Evolutionary conservation across 164 flowering plant genomes (phyloP), one percentile per base, ranked within the genome.

Genomic region (Vitis rupestris): DNA sequence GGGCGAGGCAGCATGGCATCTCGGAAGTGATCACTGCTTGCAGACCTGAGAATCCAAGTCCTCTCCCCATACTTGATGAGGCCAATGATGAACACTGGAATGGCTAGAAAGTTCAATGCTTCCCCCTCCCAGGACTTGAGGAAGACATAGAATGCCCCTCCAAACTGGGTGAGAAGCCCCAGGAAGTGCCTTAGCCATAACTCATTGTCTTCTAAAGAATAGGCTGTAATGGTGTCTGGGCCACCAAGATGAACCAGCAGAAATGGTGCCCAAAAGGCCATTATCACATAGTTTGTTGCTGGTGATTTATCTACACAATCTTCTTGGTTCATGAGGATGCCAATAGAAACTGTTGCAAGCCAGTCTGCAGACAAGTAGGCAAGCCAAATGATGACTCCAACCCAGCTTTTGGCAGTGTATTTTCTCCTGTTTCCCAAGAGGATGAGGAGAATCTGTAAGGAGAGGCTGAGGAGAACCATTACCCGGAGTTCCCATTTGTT

Each of bases 331-430:
- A 57, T 59, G 48, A 75, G 63, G 3, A 65, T 30, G 0, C 74
- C 74, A 9, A 81, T 79, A 15, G 82, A 72, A 7, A 81, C 54
- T 5, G 72, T 72, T 19, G 87, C 81, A 0, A 76, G 63, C 66
- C 62, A 69, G 23, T 83, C 84, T 0, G 84, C 84, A 19, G 64
- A n/a, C 47, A 81, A 55, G 65, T 81, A 83, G 17, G 80, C 72
- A 31, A 55, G 49, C 84, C 87, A 81, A 4, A 77, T 56, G 2
- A 51, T n/a, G 47, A 72, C 3, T 52, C 65, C 61, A 9, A 81
- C 12, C 72, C 55, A 51, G 3, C 10, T 61, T 13, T 23, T 49
- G 2, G 63, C 3, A 6, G 10, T 74, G 27, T 44, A 50, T 61
- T 70, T 81, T 63, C 87, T 74, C 23, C 63, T 59, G 9, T 65